Base-by-base conservation (phyloP, 139 green algal species). In the Chlorella sp. region DNA sequence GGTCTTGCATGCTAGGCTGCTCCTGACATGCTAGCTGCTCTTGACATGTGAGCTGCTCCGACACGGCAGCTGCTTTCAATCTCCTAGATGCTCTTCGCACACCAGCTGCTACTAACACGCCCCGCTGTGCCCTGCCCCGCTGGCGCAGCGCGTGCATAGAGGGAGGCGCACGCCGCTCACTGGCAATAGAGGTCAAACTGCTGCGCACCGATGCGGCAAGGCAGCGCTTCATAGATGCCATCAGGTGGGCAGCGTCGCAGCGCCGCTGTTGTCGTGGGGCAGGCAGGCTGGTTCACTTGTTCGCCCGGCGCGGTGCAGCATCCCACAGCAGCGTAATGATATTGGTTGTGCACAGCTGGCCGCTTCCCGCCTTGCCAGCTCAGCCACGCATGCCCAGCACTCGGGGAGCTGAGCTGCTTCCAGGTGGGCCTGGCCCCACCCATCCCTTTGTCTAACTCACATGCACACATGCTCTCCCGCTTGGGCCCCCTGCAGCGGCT, bases 181-280 rank as follows among this genome's bases (percentile, higher is more conserved):
- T 92, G 53, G 89, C 89, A 3, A 69, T 88, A 9, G 89, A 92
- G 48, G 64, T 92, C 12, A 92, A 92, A 26, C 14, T 30, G 42
- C 34, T 92, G 66, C 61, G 28, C 3, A 88, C 40, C 3, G 89
- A 92, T 26, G 40, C 48, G 2, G 83, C 53, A 15, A 61, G 89
- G 66, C 73, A 57, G 64, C 66, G 61, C 24, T 53, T 89, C 0
- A 32, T 92, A 2, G 88, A 91, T 24, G n/a, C 37, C 14, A 32
- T 86, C 57, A 85, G 86, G 86, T 42, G 30, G 57, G 75, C 9
- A 39, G 26, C 1, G 34, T 57, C 48, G 48, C 48, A 57, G 48
- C 48, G 9, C 48, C 48, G 9, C 48, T 9, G 48, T 57, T 57
- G 73, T 57, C 9, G 73, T 30, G 28, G 30, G 30, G 73, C 73